Evolutionary conservation across 139 green algal genomes (phyloP), one percentile per base, ranked within the genome.

Genomic region (Closterium sp.): DNA sequence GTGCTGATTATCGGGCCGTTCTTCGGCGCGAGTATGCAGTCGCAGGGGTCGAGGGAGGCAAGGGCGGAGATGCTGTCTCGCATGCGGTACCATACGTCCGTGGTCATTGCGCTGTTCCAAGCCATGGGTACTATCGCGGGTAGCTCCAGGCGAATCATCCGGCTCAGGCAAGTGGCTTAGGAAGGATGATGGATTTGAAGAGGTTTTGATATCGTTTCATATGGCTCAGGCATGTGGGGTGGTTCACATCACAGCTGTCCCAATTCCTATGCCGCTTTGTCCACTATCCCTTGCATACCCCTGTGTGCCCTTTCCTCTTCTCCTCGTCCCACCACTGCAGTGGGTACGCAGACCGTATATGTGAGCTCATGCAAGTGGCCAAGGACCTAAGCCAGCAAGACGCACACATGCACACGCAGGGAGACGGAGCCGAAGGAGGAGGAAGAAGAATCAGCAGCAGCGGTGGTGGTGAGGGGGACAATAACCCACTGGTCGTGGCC

Each of bases 1-100:
- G 95, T 95, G 31, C 95, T 98, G 50, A 97, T 98, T 95, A 97
- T 98, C 70, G 97, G 97, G n/a, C 97, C 97, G 31, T 98, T 97
- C 93, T 98, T 98, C 93, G 87, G 87, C 4, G 95, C 96, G 1
- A 93, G 95, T 79, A 86, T 97, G 89, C 92, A 95, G 31, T 96
- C 96, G 3, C 90, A 96, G 32, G 90, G 91, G 92, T 94, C 45
- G 17, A 88, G 96, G 85, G 17, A 70, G 17, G 95, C 95, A 9
- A 91, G 96, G 21, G 93, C 95, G n/a, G 86, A 95, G 38, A 98
- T 98, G 97, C 95, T 98, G 85, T 93, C 87, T 91, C 95, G 96
- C 93, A 98, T 98, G 97, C 96, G 97, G 9, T 98, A 98, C 95
- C 97, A 98, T 95, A 98, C 97, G 62, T 93, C 70, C 34, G 96